Conservation (phyloP, 768 basidiomycete genomes). For the Tylopilus felleus region DNA sequence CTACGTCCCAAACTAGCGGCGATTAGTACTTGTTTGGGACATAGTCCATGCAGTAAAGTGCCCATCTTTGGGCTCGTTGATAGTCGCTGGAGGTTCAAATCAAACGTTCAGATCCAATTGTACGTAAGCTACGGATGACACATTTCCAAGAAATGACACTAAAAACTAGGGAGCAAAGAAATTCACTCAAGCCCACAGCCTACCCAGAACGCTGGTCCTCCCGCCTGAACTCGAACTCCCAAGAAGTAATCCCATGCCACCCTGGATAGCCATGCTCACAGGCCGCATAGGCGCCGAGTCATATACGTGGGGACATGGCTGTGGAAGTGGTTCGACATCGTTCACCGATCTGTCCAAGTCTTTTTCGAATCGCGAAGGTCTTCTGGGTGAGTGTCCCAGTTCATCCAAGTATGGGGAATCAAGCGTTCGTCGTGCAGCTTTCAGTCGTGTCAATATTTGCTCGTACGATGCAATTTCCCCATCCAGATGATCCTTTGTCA, state of each 20-base stretch:
- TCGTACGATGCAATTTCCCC: conserved; percentile 76
- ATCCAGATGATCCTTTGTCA: conserved; percentile 69
- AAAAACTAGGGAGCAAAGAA: no score
- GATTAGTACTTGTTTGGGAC: no score
- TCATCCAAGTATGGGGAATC: conserved; percentile 46
- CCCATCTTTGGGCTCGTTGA: no score
- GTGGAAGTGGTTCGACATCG: conserved; percentile 47
- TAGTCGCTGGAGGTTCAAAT: no score
- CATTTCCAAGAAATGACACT: no score
- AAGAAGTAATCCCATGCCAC: conserved; percentile 64
- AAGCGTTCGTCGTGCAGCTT: conserved; percentile 52
- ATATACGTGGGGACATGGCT: conserved; percentile 77
- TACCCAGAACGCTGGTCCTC: conserved; percentile 56
- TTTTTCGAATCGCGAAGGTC: conserved; percentile 73
- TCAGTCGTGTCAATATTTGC: conserved; percentile 61
- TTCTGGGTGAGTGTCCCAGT: conserved; percentile 48
- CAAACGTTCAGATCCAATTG: no score
- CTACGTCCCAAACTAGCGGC: no score
- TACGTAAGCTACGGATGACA: no score
- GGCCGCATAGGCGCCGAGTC: conserved; percentile 74
- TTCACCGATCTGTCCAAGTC: conserved; percentile 57
- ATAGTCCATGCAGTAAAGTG: no score
- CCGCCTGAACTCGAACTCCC: conserved; percentile 35
- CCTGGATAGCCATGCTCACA: conserved; percentile 71
- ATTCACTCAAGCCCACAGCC: conserved; percentile 45